A percentile compares a stretch with the other conserved stretches of the same genome.
Evolutionary conservation across 2,329 filamentous ascomycete species (phyloP).

Genomic region (Lasiodiplodia sp.): DNA sequence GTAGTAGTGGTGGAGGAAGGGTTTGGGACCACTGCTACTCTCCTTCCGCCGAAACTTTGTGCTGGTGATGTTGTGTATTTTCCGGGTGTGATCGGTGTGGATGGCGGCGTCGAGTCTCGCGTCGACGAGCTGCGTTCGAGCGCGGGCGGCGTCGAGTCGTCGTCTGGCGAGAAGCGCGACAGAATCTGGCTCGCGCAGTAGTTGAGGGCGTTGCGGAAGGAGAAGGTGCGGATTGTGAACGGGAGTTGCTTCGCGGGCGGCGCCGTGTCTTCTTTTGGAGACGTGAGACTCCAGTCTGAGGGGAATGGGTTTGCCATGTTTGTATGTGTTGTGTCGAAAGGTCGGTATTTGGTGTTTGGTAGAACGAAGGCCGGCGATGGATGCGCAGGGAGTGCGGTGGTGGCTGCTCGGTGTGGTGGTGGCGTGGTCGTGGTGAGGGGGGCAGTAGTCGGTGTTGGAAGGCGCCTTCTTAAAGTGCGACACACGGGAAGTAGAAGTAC

Average conservation of each 20-base stretch:
- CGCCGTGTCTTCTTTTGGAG: not conserved
- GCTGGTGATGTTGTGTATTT: not conserved
- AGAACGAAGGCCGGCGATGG: not conserved
- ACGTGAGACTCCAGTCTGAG: not conserved
- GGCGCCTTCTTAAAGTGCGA: slow-evolving; percentile 1
- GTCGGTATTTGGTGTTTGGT: not conserved
- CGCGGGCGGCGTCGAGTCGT: not conserved
- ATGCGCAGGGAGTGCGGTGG: not conserved
- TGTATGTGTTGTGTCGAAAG: not conserved
- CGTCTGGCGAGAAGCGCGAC: not conserved
- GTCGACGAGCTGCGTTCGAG: not conserved
- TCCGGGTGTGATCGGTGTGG: not conserved
- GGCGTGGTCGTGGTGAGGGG: not conserved
- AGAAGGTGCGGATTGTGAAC: not conserved
- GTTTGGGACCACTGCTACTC: no score
- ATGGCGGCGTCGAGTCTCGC: not conserved
- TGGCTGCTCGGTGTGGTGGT: not conserved
- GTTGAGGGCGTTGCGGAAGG: not conserved
- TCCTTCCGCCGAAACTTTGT: not conserved
- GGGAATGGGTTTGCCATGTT: slow-evolving; percentile 15
- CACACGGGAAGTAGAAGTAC: not conserved
- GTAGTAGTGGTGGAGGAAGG: not conserved
- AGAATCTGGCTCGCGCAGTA: not conserved
- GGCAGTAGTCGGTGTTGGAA: not conserved
- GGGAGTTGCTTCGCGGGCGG: not conserved